Base-by-base conservation (phyloP, 768 basidiomycete genomes). In the Kwoniella mangroviensis region DNA sequence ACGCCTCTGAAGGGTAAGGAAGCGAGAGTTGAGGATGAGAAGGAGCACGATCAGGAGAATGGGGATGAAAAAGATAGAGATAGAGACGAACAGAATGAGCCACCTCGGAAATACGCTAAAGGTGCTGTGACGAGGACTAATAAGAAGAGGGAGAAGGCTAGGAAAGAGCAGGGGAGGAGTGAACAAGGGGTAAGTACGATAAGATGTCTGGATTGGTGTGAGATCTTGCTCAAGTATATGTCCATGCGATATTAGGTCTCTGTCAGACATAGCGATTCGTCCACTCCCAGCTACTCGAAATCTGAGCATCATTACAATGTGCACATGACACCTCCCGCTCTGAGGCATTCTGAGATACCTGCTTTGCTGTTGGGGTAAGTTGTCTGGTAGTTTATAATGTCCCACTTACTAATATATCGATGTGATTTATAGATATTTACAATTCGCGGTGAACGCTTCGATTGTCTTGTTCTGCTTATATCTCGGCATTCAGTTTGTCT, bases 391-490 rank as follows among this genome's bases (percentile, higher is more conserved):
- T 17, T 5, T 52, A 4, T 43, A 7, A 34, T 41, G 15, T 40
- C 41, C 42, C 22, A 52, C 1, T 19, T 7, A n/a, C 34, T 24
- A 11, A 43, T 55, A 4, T 41, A 21, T 34, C 2, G 22, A 34
- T 34, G 9, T 34, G 34, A n/a, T 53, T 10, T 42, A n/a, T 71
- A 92, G 92, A 71, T 98, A 98, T 83, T 85, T 96, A 22, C 96
- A 98, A 81, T 93, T 98, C 84, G 89, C 92, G 83, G 97, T 97
- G 85, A 97, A 98, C 83, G 84, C 92, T 24, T 90, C 91, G 6
- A 87, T 98, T 45, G 89, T 94, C 58, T 76, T 92, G 51, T 85
- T 95, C 58, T 91, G 92, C 78, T 84, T 99, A 71, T 97, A 94
- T 80, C 86, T 98, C 68, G 85, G 91, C 55, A 84, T 94, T 57